These are phyloP conservation scores for Leccinum disarticulatum DNA, from an alignment of 768 basidiomycete species.

Conservation along the genomic window DNA sequence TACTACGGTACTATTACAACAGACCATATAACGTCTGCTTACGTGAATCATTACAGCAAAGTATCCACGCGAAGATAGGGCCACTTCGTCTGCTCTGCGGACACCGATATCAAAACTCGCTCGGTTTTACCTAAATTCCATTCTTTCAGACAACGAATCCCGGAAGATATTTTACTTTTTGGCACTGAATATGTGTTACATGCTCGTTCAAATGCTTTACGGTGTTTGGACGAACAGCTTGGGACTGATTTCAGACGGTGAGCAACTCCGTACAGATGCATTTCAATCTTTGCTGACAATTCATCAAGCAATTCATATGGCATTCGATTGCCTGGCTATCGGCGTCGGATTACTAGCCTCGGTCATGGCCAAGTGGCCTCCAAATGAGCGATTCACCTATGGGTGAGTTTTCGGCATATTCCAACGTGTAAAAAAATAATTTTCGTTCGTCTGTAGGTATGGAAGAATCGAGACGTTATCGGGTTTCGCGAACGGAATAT, in stretches of 20 bases:
- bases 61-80: slow-evolving; percentile 48
- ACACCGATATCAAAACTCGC: slow-evolving; percentile 55
- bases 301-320: slow-evolving; percentile 94
- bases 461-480: slow-evolving; percentile 96
- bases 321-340: slow-evolving; percentile 98
- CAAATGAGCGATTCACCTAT: slow-evolving; percentile 93
- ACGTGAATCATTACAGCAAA: slow-evolving; percentile 40
- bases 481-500: slow-evolving; percentile 97
- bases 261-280: slow-evolving; percentile 20
- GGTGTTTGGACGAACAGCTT: slow-evolving; percentile 98
- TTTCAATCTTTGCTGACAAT: slow-evolving; percentile 5
- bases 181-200: slow-evolving; percentile 90
- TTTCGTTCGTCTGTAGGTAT: slow-evolving; percentile 53
- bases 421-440: not conserved
- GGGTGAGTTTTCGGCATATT: slow-evolving; percentile 53
- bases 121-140: slow-evolving; percentile 81
- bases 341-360: slow-evolving; percentile 94
- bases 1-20: slow-evolving; percentile 54
- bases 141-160: slow-evolving; percentile 88
- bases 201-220: slow-evolving; percentile 96
- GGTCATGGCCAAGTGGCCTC: slow-evolving; percentile 97
- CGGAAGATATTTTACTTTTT: slow-evolving; percentile 97
- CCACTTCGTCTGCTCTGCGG: slow-evolving; percentile 43
- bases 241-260: slow-evolving; percentile 95
- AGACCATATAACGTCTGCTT: slow-evolving; percentile 4